phyloP scores from a whole-genome alignment of 768 basidiomycete genomes.

The Hysterangium stoloniferum region DNA sequence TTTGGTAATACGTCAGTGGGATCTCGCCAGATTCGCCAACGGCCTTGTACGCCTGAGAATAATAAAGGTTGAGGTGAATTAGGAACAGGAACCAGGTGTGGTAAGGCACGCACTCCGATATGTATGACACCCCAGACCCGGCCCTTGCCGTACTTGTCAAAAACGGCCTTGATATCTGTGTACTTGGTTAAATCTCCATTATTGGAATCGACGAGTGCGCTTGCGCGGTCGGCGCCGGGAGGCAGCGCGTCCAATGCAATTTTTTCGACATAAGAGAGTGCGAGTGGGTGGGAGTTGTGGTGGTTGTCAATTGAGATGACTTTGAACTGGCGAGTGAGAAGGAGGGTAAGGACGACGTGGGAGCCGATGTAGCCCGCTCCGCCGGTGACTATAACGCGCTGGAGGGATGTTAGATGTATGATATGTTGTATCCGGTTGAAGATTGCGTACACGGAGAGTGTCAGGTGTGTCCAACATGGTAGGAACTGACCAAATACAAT shows the following conservation, averaged over 20 bases:
- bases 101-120: conserved; percentile 76
- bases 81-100: neutral
- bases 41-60: conserved; percentile 82
- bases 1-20: conserved; percentile 87
- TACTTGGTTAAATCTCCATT: conserved; percentile 68
- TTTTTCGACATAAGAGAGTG: conserved; percentile 69
- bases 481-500: no score
- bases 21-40: conserved; percentile 95
- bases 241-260: conserved; percentile 73
- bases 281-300: conserved; percentile 79
- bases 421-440: no score
- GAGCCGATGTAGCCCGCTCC: no score
- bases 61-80: neutral
- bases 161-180: conserved; percentile 67
- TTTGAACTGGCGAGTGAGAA: conserved; percentile 83
- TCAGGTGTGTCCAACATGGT: no score
- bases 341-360: conserved; percentile 79
- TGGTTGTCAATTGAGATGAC: conserved; percentile 94
- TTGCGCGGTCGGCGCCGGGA: conserved; percentile 50
- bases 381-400: no score
- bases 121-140: conserved; percentile 97
- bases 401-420: no score
- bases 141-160: conserved; percentile 77
- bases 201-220: conserved; percentile 62
- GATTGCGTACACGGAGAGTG: no score